phyloP scores from a whole-genome alignment of 2,329 filamentous ascomycete genomes.

The Conoideocrella luteorostrata region DNA sequence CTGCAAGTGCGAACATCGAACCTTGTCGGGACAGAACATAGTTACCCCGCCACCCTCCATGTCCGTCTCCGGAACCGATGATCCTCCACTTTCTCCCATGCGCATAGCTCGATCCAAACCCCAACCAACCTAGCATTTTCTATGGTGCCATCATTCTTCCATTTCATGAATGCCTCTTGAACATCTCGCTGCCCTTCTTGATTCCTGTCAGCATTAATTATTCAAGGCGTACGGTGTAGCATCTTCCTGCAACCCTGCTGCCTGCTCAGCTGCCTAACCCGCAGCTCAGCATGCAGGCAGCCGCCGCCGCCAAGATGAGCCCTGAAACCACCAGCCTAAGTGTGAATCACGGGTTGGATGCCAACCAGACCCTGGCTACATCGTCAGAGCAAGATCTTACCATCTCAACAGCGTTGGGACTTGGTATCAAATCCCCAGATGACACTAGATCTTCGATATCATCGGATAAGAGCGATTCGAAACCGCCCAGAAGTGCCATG shows the following conservation, averaged over 20 bases:
- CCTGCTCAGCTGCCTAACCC: slow-evolving; percentile 5
- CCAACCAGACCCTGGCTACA: slow-evolving; percentile 9
- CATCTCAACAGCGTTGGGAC: slow-evolving; percentile 32
- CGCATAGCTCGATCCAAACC: not conserved
- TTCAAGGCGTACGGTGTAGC: not conserved
- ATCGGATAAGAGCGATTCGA: slow-evolving; percentile 47
- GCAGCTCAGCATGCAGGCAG: slow-evolving; percentile 9
- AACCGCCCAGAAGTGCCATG: slow-evolving; percentile 48
- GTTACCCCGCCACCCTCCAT: slow-evolving; percentile 12
- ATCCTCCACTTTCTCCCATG: slow-evolving; percentile 5
- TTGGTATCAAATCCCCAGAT: slow-evolving; percentile 29
- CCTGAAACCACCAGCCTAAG: slow-evolving; percentile 1
- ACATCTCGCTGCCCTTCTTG: not conserved
- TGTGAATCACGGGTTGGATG: not conserved
- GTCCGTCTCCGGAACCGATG: slow-evolving; percentile 12
- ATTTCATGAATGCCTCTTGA: not conserved
- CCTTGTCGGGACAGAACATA: too few relatives aligned
- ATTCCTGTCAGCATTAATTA: not conserved
- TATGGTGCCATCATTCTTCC: not conserved
- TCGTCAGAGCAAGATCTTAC: slow-evolving; percentile 15
- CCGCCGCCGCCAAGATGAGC: slow-evolving; percentile 1
- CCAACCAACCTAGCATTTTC: not conserved
- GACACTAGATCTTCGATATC: slow-evolving; percentile 43
- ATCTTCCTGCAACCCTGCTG: not conserved
- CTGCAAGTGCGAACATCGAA: slow-evolving; percentile 5